Evolutionary conservation across 176 grass and related monocot species (phyloP), one percentile per base, ranked within the genome.

Genomic region (Cenchrus purpureus): DNA sequence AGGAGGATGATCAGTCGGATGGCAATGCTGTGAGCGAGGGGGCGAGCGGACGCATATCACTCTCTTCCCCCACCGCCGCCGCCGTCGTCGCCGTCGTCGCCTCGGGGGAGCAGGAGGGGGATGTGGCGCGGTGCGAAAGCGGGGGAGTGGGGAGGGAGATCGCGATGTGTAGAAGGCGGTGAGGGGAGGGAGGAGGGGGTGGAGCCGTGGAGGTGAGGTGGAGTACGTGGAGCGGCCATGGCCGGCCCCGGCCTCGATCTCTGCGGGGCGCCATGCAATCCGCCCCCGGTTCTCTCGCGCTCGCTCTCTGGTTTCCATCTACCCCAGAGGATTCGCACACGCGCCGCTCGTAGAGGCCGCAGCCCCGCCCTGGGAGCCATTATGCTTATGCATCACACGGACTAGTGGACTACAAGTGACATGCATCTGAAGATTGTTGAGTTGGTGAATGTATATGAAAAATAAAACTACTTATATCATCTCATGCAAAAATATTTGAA

Each of bases 181-280:
- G 74, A 16, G 74, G 46, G 40, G 68, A 1, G 74, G 66, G 76
- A 1, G 60, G 58, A 55, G 84, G 16, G 17, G 73, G 11, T 19
- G 65, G 25, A 25, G 25, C 25, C 25, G 37, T 40, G 37, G n/a
- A n/a, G 52, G 42, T 22, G 67, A 52, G 65, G 50, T 20, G 65
- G 72, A 86, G 83, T 82, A 82, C 86, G 78, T 88, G 90, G 83
- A 82, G 67, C 52, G 86, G 73, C 85, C 81, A 87, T 84, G 85
- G 56, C 81, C 58, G 53, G 53, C 43, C 86, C 76, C 68, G 37
- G 44, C 20, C 44, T 92, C 86, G 79, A 88, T 86, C 78, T 92
- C 68, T 92, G 57, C 86, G 90, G 90, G 83, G 90, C 69, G 83
- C 90, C 90, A 84, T 89, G 79, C 37, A 82, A 78, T 78, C 58